Percentiles rank a stretch among this genome's conserved stretches.
Evolutionary conservation across 768 basidiomycete species (phyloP).

Genomic region (Trametes cingulata): DNA sequence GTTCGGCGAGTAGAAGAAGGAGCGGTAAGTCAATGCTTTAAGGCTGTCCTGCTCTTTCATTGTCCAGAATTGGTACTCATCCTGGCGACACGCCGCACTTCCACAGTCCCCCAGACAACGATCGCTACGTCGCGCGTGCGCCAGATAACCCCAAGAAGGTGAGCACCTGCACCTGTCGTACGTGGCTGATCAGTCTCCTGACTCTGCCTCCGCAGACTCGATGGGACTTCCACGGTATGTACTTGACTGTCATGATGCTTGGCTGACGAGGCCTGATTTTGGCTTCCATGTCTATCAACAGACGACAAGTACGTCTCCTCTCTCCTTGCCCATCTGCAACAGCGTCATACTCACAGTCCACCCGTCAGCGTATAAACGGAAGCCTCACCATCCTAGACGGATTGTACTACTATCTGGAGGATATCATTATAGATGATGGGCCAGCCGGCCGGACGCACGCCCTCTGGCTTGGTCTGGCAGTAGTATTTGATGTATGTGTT

Average conservation of each 20-base stretch:
- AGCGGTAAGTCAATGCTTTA: constrained; percentile 50
- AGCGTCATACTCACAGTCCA: neutral
- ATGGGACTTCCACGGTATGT: constrained; percentile 78
- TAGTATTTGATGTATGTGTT: too few relatives aligned
- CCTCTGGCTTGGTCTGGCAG: too few relatives aligned
- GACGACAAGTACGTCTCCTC: neutral
- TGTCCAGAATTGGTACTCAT: neutral
- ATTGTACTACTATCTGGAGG: too few relatives aligned
- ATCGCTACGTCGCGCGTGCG: constrained; percentile 74
- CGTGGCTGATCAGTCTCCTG: neutral
- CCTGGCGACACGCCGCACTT: neutral
- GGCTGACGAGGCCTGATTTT: neutral
- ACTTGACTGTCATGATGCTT: neutral
- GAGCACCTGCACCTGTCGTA: constrained; percentile 19
- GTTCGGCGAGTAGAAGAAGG: constrained; percentile 46
- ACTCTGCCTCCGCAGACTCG: constrained; percentile 50
- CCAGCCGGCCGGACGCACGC: too few relatives aligned
- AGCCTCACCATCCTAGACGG: too few relatives aligned
- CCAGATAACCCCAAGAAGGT: constrained; percentile 90
- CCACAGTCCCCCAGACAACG: constrained; percentile 76
- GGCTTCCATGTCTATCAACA: neutral
- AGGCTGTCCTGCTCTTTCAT: too few relatives aligned
- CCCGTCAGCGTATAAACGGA: neutral
- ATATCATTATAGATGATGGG: too few relatives aligned
- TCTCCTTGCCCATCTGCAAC: neutral